Conservation (phyloP, 2,329 filamentous ascomycete genomes). For the Venturia effusa region DNA sequence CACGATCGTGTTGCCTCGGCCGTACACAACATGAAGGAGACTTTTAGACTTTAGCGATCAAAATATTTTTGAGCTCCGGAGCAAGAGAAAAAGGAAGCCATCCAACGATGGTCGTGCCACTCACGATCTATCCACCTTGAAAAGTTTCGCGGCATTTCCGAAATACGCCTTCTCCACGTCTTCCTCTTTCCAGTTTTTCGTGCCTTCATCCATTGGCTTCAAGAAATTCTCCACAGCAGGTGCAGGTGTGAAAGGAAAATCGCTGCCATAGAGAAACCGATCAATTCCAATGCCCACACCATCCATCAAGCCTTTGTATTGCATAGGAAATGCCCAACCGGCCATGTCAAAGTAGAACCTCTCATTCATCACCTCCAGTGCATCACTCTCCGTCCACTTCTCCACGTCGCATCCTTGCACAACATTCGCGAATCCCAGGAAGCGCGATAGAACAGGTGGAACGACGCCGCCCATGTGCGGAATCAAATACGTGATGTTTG, state of each 20-base stretch:
- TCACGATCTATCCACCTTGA: neutral
- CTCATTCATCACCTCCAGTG: constrained; percentile 23
- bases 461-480: constrained; percentile 38
- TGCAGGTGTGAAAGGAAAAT: constrained; percentile 40
- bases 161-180: constrained; percentile 6
- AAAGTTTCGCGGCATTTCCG: constrained; percentile 8
- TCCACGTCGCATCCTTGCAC: constrained; percentile 17
- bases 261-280: constrained; percentile 42
- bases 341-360: constrained; percentile 45
- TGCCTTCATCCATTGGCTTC: constrained; percentile 30
- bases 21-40: too few species aligned
- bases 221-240: constrained; percentile 27
- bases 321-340: constrained; percentile 38
- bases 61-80: neutral
- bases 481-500: constrained; percentile 37
- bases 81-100: neutral
- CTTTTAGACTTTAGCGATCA: too few species aligned
- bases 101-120: neutral
- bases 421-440: constrained; percentile 29
- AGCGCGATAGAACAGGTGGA: constrained; percentile 34
- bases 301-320: constrained; percentile 38
- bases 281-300: constrained; percentile 26
- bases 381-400: constrained; percentile 21
- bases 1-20: neutral
- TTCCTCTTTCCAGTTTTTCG: constrained; percentile 4